These are phyloP conservation scores for Canavalia gladiata DNA, from an alignment of 306 rosid species.

Conservation along the genomic window DNA sequence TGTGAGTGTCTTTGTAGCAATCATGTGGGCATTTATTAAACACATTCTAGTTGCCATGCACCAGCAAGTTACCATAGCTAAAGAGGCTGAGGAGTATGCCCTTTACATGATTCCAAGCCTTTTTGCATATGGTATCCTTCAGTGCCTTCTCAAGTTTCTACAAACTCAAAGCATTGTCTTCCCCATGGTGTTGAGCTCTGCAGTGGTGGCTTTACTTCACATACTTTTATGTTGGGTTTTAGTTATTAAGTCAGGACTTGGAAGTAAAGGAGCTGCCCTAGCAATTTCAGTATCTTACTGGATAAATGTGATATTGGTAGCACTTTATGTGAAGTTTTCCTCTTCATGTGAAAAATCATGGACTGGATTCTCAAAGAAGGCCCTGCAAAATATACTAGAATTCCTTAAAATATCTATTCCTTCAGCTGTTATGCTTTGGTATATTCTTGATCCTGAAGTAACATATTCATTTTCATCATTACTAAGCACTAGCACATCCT, in stretches of 20 bases:
- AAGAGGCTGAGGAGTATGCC: slow-evolving; percentile 64
- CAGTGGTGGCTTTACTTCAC: slow-evolving; percentile 54
- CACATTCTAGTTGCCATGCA: slow-evolving; percentile 58
- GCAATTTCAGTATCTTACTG: slow-evolving; percentile 66
- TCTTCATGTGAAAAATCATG: slow-evolving; percentile 60
- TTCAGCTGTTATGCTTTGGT: slow-evolving; percentile 79
- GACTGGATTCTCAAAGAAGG: slow-evolving; percentile 64
- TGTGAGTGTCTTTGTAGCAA: slow-evolving; percentile 54
- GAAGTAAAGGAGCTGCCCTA: slow-evolving; percentile 64
- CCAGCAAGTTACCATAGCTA: slow-evolving; percentile 59
- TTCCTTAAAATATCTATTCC: slow-evolving; percentile 69
- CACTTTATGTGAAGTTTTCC: slow-evolving; percentile 66
- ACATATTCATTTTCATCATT: neutral
- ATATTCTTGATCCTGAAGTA: slow-evolving; percentile 17
- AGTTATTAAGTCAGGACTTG: slow-evolving; percentile 60
- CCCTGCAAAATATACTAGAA: slow-evolving; percentile 52
- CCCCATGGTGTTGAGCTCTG: slow-evolving; percentile 60
- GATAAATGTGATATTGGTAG: slow-evolving; percentile 61
- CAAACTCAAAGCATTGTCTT: slow-evolving; percentile 56
- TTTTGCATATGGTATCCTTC: slow-evolving; percentile 60
- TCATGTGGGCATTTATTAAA: slow-evolving; percentile 57
- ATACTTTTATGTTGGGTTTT: slow-evolving; percentile 59
- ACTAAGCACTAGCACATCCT: neutral
- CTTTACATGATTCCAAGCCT: slow-evolving; percentile 63
- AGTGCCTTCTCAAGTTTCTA: slow-evolving; percentile 63